A percentile compares a stretch with the other conserved stretches of the same genome.
Evolutionary conservation across 371 early-diverging fungal genomes (phyloP).

Genomic region (Nematocida ironsii): DNA sequence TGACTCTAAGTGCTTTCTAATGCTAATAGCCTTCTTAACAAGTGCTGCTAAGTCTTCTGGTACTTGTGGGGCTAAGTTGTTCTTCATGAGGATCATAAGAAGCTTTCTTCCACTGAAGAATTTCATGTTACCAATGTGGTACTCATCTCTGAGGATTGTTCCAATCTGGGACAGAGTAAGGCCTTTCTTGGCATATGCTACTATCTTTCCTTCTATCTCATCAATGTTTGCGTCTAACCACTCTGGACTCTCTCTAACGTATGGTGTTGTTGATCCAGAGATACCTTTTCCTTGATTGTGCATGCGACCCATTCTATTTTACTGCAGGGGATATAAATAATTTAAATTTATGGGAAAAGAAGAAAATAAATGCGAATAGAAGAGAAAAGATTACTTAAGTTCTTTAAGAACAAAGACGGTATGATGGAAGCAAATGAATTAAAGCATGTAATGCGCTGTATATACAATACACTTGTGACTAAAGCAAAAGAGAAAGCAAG

Average conservation of each 20-base stretch:
- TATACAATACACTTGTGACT: neutral
- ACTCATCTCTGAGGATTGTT: constrained; percentile 89
- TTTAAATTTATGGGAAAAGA: constrained; percentile 16
- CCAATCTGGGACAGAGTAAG: constrained; percentile 96
- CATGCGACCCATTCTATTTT: constrained; percentile 69
- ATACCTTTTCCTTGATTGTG: constrained; percentile 82
- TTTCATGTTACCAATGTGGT: constrained; percentile 92
- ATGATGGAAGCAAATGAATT: constrained; percentile 11
- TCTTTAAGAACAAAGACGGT: constrained; percentile 40
- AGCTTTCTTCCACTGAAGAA: constrained; percentile 90
- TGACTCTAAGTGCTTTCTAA: constrained; percentile 97
- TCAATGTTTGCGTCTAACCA: constrained; percentile 90
- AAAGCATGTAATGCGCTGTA: neutral
- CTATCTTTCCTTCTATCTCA: constrained; percentile 92
- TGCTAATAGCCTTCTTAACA: constrained; percentile 96
- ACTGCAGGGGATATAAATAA: constrained; percentile 56
- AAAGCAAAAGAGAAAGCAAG: neutral
- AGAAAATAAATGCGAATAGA: constrained; percentile 4
- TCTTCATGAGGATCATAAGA: constrained; percentile 81
- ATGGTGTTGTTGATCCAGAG: constrained; percentile 92
- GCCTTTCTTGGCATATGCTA: constrained; percentile 98
- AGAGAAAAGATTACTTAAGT: constrained; percentile 1
- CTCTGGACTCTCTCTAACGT: constrained; percentile 90
- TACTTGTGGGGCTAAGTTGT: constrained; percentile 88
- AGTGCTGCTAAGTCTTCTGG: constrained; percentile 98